Conservation (phyloP, 2,329 filamentous ascomycete genomes). For the Seiridium cupressi region DNA sequence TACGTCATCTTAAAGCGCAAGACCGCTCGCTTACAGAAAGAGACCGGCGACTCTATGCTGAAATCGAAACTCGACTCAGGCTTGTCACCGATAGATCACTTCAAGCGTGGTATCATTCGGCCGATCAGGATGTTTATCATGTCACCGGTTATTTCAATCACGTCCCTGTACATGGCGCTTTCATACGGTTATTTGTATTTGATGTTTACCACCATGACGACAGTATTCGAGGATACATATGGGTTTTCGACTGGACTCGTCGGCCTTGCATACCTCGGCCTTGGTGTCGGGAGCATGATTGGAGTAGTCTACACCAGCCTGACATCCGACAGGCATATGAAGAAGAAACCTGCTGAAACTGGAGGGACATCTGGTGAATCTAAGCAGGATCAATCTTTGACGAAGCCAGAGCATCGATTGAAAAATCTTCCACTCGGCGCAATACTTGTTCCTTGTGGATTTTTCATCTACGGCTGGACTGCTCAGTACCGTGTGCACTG, state of each 20-base stretch:
- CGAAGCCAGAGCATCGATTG: neutral
- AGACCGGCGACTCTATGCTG: constrained; percentile 30
- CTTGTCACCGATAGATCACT: constrained; percentile 26
- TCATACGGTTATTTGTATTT: constrained; percentile 36
- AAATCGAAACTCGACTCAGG: constrained; percentile 27
- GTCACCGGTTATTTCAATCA: constrained; percentile 30
- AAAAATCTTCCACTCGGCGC: neutral
- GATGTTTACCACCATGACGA: constrained; percentile 38
- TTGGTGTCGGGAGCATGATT: constrained; percentile 30
- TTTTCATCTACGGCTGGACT: constrained; percentile 43
- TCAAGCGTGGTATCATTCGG: constrained; percentile 41
- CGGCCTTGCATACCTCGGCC: constrained; percentile 36
- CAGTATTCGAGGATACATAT: constrained; percentile 34
- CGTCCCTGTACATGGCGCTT: constrained; percentile 26
- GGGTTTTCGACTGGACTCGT: constrained; percentile 31
- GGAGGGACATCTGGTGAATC: no score
- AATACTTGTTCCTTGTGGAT: constrained; percentile 47
- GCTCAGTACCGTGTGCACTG: constrained; percentile 35
- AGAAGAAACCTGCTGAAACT: constrained; percentile 44
- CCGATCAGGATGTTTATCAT: constrained; percentile 49
- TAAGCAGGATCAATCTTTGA: constrained; percentile 40
- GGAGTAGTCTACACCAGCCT: constrained; percentile 62
- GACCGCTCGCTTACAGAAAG: constrained; percentile 28
- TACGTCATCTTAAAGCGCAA: constrained; percentile 30
- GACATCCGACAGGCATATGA: constrained; percentile 41